Conservation (phyloP, 75 land plant species). For the Isoetes taiwanensis region DNA sequence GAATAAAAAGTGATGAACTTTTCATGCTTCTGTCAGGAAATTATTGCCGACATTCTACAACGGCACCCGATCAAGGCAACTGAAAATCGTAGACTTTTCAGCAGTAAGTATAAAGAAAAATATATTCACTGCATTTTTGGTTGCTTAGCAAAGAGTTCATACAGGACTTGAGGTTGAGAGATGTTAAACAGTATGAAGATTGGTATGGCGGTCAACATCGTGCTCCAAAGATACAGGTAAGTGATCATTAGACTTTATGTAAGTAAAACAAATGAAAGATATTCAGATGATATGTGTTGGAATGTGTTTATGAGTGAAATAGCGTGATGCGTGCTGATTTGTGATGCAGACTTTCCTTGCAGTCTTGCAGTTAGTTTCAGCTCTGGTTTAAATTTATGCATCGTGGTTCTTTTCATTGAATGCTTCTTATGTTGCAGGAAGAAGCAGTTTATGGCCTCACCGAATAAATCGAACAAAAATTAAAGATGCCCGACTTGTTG, state of each 20-base stretch:
- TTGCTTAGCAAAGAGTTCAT: conserved; percentile 4
- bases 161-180: conserved; percentile 77
- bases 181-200: conserved; percentile 62
- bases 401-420: background rate
- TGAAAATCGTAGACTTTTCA: conserved; percentile 89
- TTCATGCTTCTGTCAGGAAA: conserved; percentile 20
- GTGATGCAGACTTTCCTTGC: too few species aligned
- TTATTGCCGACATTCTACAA: conserved; percentile 51
- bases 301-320: too few species aligned
- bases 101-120: conserved; percentile 43
- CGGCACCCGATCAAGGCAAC: too few species aligned
- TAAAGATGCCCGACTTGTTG: conserved; percentile 62
- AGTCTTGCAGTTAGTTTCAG: background rate
- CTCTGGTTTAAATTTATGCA: background rate
- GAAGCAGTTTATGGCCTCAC: conserved; percentile 93
- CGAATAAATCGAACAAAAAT: conserved; percentile 61
- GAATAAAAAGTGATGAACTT: too few species aligned
- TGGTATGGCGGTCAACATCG: conserved; percentile 87
- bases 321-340: too few species aligned
- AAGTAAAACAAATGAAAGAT: too few species aligned
- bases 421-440: conserved; percentile 33
- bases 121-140: background rate
- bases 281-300: background rate
- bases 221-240: conserved; percentile 82
- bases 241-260: background rate